A percentile compares a stretch with the other conserved stretches of the same genome.
Evolutionary conservation across 805 yeast species (phyloP).

Genomic region (Saturnispora mendoncae): DNA sequence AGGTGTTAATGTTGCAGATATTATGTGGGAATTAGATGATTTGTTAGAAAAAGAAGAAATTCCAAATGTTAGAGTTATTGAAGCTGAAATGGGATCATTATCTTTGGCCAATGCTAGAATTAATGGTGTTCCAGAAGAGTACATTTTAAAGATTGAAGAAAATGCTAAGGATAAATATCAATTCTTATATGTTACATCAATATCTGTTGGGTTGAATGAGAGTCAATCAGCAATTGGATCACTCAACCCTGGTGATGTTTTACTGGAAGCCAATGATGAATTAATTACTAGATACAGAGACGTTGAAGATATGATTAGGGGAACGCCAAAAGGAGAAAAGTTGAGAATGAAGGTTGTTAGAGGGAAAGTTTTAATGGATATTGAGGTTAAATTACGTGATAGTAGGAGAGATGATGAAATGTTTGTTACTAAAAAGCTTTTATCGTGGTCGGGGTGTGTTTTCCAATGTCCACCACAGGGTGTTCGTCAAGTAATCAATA

Average conservation of each 20-base stretch:
- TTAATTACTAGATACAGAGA: constrained; percentile 62
- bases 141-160: constrained; percentile 62
- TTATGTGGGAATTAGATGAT: constrained; percentile 45
- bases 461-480: constrained; percentile 90
- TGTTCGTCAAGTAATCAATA: constrained; percentile 72
- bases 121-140: constrained; percentile 78
- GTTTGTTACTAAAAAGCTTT: constrained; percentile 54
- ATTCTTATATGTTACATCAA: constrained; percentile 61
- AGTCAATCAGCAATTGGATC: constrained; percentile 20
- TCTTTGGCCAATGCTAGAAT: constrained; percentile 70
- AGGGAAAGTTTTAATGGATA: constrained; percentile 51
- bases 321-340: constrained; percentile 13
- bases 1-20: constrained; percentile 69
- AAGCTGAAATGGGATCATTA: constrained; percentile 66
- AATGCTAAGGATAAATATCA: constrained; percentile 52
- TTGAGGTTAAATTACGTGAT: constrained; percentile 57
- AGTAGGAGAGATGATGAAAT: constrained; percentile 32
- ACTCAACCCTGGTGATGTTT: constrained; percentile 61
- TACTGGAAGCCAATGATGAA: constrained; percentile 59
- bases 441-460: constrained; percentile 77
- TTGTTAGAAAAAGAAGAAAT: constrained; percentile 34
- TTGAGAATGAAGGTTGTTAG: constrained; percentile 61
- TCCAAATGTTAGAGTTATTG: constrained; percentile 60
- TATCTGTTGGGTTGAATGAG: constrained; percentile 31
- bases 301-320: constrained; percentile 36